phyloP scores from a whole-genome alignment of 345 rosid species.

The Eucalyptus cladocalyx region DNA sequence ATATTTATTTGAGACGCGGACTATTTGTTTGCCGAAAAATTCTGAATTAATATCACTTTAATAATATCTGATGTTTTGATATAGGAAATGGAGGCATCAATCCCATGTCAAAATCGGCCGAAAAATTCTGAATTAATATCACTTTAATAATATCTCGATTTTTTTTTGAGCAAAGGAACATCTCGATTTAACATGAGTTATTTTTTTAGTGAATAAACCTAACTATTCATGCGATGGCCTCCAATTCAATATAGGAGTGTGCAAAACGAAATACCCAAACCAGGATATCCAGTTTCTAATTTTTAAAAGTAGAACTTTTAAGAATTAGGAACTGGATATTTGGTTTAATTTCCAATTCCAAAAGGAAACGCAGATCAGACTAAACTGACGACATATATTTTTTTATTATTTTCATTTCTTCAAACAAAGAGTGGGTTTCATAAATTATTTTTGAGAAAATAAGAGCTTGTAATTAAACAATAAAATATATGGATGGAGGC shows the following conservation, averaged over 20 bases:
- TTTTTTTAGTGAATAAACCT: background rate
- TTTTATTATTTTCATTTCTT: no score
- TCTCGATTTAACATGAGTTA: background rate
- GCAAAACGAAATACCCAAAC: no score
- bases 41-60: background rate
- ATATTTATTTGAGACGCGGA: accelerated
- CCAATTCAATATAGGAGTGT: background rate
- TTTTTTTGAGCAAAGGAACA: no score
- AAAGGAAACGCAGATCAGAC: accelerated
- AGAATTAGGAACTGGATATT: no score
- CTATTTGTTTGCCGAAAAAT: accelerated
- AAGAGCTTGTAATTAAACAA: no score
- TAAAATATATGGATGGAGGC: no score
- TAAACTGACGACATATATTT: accelerated
- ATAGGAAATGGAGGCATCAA: background rate
- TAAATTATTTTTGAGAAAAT: accelerated
- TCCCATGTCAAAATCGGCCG: background rate
- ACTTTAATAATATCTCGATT: no score
- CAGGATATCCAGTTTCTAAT: accelerated
- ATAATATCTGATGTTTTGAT: accelerated
- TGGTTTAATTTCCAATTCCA: no score
- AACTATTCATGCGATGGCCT: background rate
- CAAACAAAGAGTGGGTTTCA: no score
- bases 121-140: no score
- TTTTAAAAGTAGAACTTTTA: accelerated